Evolutionary conservation across 176 grass and related monocot genomes (phyloP), one percentile per base, ranked within the genome.

Genomic region (Triticum turgidum): DNA sequence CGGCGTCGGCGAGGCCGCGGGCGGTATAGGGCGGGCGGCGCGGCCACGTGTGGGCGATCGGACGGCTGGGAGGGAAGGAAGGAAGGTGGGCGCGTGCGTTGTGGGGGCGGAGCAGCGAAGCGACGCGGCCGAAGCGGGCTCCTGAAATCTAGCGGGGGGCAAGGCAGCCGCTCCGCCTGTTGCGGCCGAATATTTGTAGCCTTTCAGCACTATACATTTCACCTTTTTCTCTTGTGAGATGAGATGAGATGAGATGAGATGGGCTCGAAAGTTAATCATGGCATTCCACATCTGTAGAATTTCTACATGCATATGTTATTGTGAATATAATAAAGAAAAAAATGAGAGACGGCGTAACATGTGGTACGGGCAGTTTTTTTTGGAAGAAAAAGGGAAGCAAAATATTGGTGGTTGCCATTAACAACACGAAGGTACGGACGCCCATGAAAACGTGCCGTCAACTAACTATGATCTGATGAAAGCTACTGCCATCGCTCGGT

Each of bases 141-240:
- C 63, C 63, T 86, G 84, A 90, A 69, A 86, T 82, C 39, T 83
- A 86, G 41, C 47, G 56, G 35, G 68, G 39, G 37, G 68, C 70
- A 73, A 73, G 41, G 73, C 76, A 25, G 75, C 61, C 63, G 73
- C 80, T 65, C 73, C 83, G 37, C 13, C 79, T 39, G 44, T 49
- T 41, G 64, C 84, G 33, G 76, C 47, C 49, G 84, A 86, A 86
- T 86, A 86, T 80, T 80, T 86, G 84, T 86, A 86, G 84, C 76
- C 76, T 71, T 80, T 70, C 84, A n/a, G 22, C 61, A 1, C 62
- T 41, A 20, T 3, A 14, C 29, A 41, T 66, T 3, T 35, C 4
- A 9, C 20, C n/a, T 59, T 4, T 25, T 73, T 64, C 27, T 81
- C 56, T 58, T 0, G 52, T 58, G 54, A 21, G 18, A 20, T 7